phyloP scores from a whole-genome alignment of 148 eudicot species.

The Polygonum aviculare region DNA sequence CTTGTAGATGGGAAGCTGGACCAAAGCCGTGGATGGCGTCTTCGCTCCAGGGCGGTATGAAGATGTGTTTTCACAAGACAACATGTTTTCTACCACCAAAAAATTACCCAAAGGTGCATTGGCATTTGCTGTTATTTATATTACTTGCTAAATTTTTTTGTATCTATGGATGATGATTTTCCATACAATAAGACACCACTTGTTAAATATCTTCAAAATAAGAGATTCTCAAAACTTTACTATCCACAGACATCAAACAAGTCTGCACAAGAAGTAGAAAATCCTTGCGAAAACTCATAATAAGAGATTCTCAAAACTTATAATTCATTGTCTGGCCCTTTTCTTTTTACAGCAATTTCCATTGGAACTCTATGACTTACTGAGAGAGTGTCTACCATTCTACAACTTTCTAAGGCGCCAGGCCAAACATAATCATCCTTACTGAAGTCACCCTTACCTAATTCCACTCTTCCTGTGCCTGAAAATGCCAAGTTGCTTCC shows the following conservation, averaged over 20 bases:
- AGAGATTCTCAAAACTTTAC: too few species aligned
- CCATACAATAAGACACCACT: too few species aligned
- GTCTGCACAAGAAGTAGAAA: too few species aligned
- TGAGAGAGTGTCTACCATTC: conserved; percentile 84
- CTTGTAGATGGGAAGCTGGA: conserved; percentile 86
- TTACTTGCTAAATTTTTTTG: too few species aligned
- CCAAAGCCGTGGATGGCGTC: conserved; percentile 70
- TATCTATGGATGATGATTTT: too few species aligned
- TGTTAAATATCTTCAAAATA: too few species aligned
- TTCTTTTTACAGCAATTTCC: conserved; percentile 53
- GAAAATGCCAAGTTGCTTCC: conserved; percentile 69
- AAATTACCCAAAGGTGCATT: conserved; percentile 50
- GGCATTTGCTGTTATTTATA: too few species aligned
- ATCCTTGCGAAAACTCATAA: conserved; percentile 9
- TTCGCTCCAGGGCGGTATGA: conserved; percentile 98
- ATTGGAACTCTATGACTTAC: conserved; percentile 47
- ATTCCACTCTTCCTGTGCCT: conserved; percentile 71
- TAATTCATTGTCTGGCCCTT: not conserved
- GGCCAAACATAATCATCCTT: conserved; percentile 25
- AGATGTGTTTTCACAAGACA: conserved; percentile 67
- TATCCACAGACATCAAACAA: too few species aligned
- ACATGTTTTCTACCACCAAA: conserved; percentile 46
- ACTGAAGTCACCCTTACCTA: conserved; percentile 30
- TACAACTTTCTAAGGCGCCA: conserved; percentile 66
- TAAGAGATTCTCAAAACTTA: too few species aligned